Conservation (phyloP, 2,329 filamentous ascomycete species). For the Pseudogymnoascus sp. region DNA sequence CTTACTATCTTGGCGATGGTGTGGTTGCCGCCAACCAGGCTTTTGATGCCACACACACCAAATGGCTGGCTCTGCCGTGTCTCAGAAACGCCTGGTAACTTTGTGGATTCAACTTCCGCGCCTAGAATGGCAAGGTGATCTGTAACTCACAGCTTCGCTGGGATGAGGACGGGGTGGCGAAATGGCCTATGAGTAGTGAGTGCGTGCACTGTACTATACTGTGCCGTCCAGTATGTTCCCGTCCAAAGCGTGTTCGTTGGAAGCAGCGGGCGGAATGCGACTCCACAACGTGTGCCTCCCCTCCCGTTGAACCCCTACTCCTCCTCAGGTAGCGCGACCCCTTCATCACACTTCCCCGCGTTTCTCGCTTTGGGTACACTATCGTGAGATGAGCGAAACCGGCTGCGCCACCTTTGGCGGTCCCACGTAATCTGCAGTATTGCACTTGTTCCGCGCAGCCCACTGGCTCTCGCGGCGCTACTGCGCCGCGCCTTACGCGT, state of each 20-base stretch:
- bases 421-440: constrained; percentile 6
- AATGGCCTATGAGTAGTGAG: not conserved
- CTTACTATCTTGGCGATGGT: constrained; percentile 2
- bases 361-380: not conserved
- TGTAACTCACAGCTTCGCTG: not conserved
- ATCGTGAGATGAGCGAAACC: constrained; percentile 8
- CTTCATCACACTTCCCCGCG: constrained; percentile 8
- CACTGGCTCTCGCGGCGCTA: not conserved
- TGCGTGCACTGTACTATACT: not conserved
- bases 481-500: constrained; percentile 9
- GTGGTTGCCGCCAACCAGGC: not conserved
- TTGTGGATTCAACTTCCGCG: constrained; percentile 1
- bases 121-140: not conserved
- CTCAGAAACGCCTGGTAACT: constrained; percentile 8
- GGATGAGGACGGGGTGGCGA: not conserved
- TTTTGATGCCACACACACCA: not conserved
- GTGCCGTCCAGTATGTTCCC: not conserved
- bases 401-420: constrained; percentile 9
- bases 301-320: not conserved
- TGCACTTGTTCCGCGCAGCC: constrained; percentile 2
- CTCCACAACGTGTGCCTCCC: constrained; percentile 1
- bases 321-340: constrained; percentile 9
- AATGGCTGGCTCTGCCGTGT: constrained; percentile 6
- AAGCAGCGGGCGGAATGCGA: not conserved
- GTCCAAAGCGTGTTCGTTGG: not conserved